Evolutionary conservation across 192 early-diverging fungal species (phyloP).

Genomic region (Chytriomyces hyalinus): DNA sequence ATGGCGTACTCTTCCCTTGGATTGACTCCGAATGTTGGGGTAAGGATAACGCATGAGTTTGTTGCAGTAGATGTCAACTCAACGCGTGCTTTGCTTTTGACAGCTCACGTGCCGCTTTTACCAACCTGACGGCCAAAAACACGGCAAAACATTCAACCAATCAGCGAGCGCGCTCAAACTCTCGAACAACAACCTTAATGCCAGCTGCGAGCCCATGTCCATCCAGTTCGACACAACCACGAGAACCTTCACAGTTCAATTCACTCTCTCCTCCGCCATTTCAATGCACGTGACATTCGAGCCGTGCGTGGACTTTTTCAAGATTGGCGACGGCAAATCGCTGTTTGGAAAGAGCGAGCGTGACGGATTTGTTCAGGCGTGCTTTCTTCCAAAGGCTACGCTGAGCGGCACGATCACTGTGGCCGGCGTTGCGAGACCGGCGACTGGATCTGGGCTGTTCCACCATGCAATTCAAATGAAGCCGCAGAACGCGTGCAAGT

Average conservation of each 20-base stretch:
- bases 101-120: constrained; percentile 68
- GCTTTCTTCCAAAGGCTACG: constrained; percentile 81
- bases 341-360: constrained; percentile 60
- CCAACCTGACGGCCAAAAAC: constrained; percentile 60
- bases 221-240: constrained; percentile 58
- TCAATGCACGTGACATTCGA: constrained; percentile 60
- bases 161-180: constrained; percentile 75
- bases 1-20: constrained; percentile 79
- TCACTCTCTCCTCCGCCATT: constrained; percentile 52
- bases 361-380: constrained; percentile 73
- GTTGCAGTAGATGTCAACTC: neutral
- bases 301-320: constrained; percentile 74
- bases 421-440: constrained; percentile 56
- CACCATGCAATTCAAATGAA: constrained; percentile 84
- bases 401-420: constrained; percentile 75
- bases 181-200: constrained; percentile 72
- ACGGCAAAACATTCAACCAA: constrained; percentile 67
- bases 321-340: constrained; percentile 77
- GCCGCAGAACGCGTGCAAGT: constrained; percentile 82
- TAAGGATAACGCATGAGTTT: neutral
- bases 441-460: constrained; percentile 71
- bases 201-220: constrained; percentile 72
- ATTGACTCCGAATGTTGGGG: constrained; percentile 18
- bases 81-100: neutral
- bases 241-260: constrained; percentile 52